phyloP scores from a whole-genome alignment of 1,284 basidiomycete genomes.

The Macrocystidia cucumis region DNA sequence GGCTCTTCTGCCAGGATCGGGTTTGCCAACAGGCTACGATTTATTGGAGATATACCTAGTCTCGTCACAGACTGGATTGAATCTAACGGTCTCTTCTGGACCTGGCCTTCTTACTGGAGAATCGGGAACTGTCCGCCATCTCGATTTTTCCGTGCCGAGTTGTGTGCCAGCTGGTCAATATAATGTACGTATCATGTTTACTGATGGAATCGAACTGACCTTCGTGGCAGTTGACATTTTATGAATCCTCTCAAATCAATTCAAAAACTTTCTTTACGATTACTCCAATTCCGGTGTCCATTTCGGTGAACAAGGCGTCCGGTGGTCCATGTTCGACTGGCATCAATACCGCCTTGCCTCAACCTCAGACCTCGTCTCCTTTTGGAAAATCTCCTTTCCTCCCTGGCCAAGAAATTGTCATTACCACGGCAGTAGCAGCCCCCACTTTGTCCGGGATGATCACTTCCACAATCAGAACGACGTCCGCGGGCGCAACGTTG shows the following conservation, averaged over 20 bases:
- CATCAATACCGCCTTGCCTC: constrained; percentile 24
- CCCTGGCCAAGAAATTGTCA: too few species aligned
- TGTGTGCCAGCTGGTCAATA: constrained; percentile 40
- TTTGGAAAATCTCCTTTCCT: constrained; percentile 12
- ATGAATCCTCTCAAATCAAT: constrained; percentile 35
- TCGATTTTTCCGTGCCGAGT: constrained; percentile 33
- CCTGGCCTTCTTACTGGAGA: constrained; percentile 32
- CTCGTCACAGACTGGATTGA: constrained; percentile 30
- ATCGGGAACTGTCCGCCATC: constrained; percentile 39
- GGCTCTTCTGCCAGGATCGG: constrained; percentile 27
- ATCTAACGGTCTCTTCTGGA: constrained; percentile 38
- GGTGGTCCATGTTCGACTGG: constrained; percentile 18
- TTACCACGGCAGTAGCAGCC: too few species aligned
- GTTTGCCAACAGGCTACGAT: constrained; percentile 29
- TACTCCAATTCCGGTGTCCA: constrained; percentile 32
- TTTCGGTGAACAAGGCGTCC: constrained; percentile 27
- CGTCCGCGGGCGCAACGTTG: too few species aligned
- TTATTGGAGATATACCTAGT: constrained; percentile 41
- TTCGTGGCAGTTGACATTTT: constrained; percentile 34
- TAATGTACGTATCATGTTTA: constrained; percentile 28
- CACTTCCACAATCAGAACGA: too few species aligned
- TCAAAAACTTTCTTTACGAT: constrained; percentile 30
- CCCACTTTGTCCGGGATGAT: too few species aligned
- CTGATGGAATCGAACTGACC: not conserved
- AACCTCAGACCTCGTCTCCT: constrained; percentile 28